A percentile compares a stretch with the other conserved stretches of the same genome.
Evolutionary conservation across 257 asterid species (phyloP).

Genomic region (Eustoma russellianum): DNA sequence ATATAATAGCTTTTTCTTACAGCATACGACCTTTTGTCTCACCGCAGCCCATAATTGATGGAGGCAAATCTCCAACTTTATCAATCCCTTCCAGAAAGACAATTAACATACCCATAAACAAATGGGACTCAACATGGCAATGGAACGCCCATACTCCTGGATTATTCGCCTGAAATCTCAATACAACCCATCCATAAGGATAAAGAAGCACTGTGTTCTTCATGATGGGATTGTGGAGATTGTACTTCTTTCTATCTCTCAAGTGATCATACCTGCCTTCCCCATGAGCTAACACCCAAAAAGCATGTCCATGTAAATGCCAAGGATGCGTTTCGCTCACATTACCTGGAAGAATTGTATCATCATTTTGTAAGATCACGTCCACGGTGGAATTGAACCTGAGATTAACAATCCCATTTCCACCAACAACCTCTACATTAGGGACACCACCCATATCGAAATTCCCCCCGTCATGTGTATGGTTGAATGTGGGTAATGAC

Average conservation of each 20-base stretch:
- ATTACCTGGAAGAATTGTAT: constrained; percentile 30
- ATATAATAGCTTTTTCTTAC: too few relatives aligned
- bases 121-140: constrained; percentile 95
- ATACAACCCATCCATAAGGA: constrained; percentile 86
- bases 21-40: constrained; percentile 20
- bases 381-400: constrained; percentile 69
- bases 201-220: constrained; percentile 79
- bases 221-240: constrained; percentile 72
- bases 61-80: constrained; percentile 55
- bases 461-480: constrained; percentile 25
- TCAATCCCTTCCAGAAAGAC: constrained; percentile 80
- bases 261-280: constrained; percentile 45
- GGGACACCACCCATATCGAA: constrained; percentile 34
- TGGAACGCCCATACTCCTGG: constrained; percentile 96
- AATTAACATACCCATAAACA: constrained; percentile 88
- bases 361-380: constrained; percentile 66
- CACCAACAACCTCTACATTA: constrained; percentile 47
- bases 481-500: constrained; percentile 29
- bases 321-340: constrained; percentile 96
- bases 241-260: constrained; percentile 41
- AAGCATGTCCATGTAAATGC: constrained; percentile 96
- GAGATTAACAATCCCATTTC: constrained; percentile 43
- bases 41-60: constrained; percentile 86
- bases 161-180: constrained; percentile 75
- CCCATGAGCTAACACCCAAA: too few relatives aligned